Conservation (phyloP, 108 stramenopile genomes). For the Bacterosira constricta region DNA sequence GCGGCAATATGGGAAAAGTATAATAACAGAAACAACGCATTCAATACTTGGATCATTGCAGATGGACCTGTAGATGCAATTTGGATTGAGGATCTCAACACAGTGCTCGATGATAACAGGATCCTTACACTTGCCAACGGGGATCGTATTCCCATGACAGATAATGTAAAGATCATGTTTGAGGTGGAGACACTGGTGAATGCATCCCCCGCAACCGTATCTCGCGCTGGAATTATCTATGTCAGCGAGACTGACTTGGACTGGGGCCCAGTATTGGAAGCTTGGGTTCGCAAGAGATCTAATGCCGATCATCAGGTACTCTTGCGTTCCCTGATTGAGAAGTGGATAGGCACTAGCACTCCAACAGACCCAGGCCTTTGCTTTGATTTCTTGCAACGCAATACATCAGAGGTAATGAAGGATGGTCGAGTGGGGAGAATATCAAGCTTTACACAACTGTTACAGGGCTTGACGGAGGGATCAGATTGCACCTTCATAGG, state of each 20-base stretch:
- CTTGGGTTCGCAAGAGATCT: slow-evolving; percentile 82
- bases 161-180: slow-evolving; percentile 88
- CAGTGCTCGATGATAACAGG: slow-evolving; percentile 91
- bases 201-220: slow-evolving; percentile 94
- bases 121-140: slow-evolving; percentile 91
- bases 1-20: slow-evolving; percentile 92
- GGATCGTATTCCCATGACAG: slow-evolving; percentile 95
- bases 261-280: slow-evolving; percentile 84
- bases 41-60: slow-evolving; percentile 94
- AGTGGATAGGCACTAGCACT: slow-evolving; percentile 77
- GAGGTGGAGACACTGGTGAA: slow-evolving; percentile 91
- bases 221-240: slow-evolving; percentile 93
- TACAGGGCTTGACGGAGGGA: slow-evolving; percentile 69
- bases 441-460: slow-evolving; percentile 74
- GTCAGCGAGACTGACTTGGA: slow-evolving; percentile 91
- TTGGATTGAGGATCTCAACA: slow-evolving; percentile 96
- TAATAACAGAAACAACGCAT: slow-evolving; percentile 85
- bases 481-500: slow-evolving; percentile 34
- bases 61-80: slow-evolving; percentile 95
- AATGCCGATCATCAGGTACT: slow-evolving; percentile 57
- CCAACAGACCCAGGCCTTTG: slow-evolving; percentile 76
- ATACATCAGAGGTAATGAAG: slow-evolving; percentile 75
- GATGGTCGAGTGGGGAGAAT: slow-evolving; percentile 84
- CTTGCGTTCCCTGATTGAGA: slow-evolving; percentile 60
- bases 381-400: slow-evolving; percentile 75